These are phyloP conservation scores for Cladosporium colombiae DNA, from an alignment of 2,329 filamentous ascomycete genomes.

Conservation along the genomic window DNA sequence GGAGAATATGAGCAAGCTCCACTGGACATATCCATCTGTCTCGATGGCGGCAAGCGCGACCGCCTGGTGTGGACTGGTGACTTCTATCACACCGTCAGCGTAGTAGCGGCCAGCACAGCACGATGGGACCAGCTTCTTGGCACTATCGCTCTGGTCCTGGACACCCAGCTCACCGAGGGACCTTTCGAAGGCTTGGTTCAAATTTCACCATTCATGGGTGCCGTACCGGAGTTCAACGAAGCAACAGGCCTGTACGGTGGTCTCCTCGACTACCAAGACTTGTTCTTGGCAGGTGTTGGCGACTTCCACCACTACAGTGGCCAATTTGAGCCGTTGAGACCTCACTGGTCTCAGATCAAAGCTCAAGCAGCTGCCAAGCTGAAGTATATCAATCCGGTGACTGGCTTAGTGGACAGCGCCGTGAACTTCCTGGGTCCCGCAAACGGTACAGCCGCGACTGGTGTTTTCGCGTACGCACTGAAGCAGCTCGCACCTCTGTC, in stretches of 20 bases:
- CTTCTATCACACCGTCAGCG: conserved; percentile 44
- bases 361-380: conserved; percentile 26
- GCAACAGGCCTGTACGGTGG: conserved; percentile 20
- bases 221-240: conserved; percentile 19
- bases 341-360: conserved; percentile 34
- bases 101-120: conserved; percentile 41
- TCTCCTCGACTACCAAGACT: conserved; percentile 37
- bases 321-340: conserved; percentile 24
- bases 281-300: conserved; percentile 34
- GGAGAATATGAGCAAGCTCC: conserved; percentile 42
- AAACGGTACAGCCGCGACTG: conserved; percentile 35
- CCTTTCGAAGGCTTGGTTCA: conserved; percentile 23
- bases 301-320: conserved; percentile 34
- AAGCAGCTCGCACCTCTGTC: conserved; percentile 34
- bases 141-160: conserved; percentile 37
- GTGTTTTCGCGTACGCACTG: conserved; percentile 33
- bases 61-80: conserved; percentile 47
- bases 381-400: conserved; percentile 32
- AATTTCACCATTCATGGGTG: conserved; percentile 24
- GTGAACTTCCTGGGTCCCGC: conserved; percentile 35
- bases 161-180: conserved; percentile 26
- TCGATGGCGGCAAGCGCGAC: conserved; percentile 48
- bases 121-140: conserved; percentile 40
- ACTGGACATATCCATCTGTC: conserved; percentile 41
- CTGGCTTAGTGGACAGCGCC: conserved; percentile 28